Evolutionary conservation across 805 yeast genomes (phyloP).

Genomic region (Candida ipomoeae): DNA sequence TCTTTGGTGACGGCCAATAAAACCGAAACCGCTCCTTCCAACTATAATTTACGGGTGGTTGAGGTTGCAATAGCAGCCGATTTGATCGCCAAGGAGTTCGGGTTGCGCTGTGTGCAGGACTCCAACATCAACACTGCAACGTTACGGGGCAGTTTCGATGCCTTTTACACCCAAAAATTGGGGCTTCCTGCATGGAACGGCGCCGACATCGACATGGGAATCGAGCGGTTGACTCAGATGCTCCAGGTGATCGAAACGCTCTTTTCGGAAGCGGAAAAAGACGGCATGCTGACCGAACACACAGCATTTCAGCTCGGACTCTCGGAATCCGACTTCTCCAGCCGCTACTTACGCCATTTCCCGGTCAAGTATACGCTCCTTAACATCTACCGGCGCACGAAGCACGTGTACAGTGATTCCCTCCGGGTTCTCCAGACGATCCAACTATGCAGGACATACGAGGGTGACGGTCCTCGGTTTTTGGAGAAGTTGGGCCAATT

Average conservation of each 20-base stretch:
- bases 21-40: slow-evolving; percentile 63
- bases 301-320: slow-evolving; percentile 43
- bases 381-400: slow-evolving; percentile 53
- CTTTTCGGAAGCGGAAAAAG: slow-evolving; percentile 25
- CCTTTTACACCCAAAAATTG: slow-evolving; percentile 35
- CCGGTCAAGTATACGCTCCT: slow-evolving; percentile 57
- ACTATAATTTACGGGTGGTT: slow-evolving; percentile 68
- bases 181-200: slow-evolving; percentile 41
- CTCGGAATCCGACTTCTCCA: slow-evolving; percentile 29
- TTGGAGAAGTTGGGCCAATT: slow-evolving; percentile 46
- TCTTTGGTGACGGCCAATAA: slow-evolving; percentile 61
- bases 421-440: slow-evolving; percentile 52
- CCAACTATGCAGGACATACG: slow-evolving; percentile 29
- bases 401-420: slow-evolving; percentile 62
- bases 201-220: slow-evolving; percentile 39
- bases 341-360: slow-evolving; percentile 43
- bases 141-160: slow-evolving; percentile 59
- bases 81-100: slow-evolving; percentile 47
- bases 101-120: slow-evolving; percentile 40
- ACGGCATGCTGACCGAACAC: slow-evolving; percentile 49
- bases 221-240: slow-evolving; percentile 37
- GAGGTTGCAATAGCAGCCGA: slow-evolving; percentile 69
- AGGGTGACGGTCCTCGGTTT: slow-evolving; percentile 29
- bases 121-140: slow-evolving; percentile 57
- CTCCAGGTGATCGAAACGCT: slow-evolving; percentile 44